Evolutionary conservation across 1,284 basidiomycete species (phyloP).

Genomic region (Boletellus sp.): DNA sequence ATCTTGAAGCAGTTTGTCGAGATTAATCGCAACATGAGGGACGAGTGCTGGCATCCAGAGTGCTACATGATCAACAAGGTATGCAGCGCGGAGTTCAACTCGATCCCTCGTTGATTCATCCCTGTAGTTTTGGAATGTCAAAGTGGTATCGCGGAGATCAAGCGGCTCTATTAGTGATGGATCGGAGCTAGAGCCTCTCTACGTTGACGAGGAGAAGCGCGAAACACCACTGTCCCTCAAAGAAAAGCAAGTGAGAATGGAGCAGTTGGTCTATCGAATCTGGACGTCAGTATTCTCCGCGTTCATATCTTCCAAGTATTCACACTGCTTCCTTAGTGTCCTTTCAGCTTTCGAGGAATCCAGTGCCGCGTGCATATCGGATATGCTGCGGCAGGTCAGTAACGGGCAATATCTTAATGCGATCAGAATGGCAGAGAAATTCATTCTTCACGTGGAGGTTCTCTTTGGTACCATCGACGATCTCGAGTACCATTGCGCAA

Average conservation of each 20-base stretch:
- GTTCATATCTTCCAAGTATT: slow-evolving; percentile 5
- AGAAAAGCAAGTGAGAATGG: slow-evolving; percentile 92
- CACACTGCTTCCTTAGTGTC: slow-evolving; percentile 49
- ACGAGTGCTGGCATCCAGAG: slow-evolving; percentile 99
- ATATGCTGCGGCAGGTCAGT: slow-evolving; percentile 97
- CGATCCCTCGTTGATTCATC: slow-evolving; percentile 14
- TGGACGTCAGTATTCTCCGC: slow-evolving; percentile 71
- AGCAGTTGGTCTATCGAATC: slow-evolving; percentile 96
- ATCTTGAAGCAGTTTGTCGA: slow-evolving; percentile 99
- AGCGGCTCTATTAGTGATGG: slow-evolving; percentile 57
- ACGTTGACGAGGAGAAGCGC: slow-evolving; percentile 70
- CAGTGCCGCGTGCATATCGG: slow-evolving; percentile 97
- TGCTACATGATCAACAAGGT: slow-evolving; percentile 99
- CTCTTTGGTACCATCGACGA: slow-evolving; percentile 97
- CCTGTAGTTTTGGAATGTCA: slow-evolving; percentile 95
- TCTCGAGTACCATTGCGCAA: slow-evolving; percentile 86
- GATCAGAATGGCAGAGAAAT: slow-evolving; percentile 97
- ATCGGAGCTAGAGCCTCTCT: slow-evolving; percentile 49
- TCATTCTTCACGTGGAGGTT: slow-evolving; percentile 97
- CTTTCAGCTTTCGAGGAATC: slow-evolving; percentile 98
- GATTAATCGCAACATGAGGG: slow-evolving; percentile 95
- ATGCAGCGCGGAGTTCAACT: slow-evolving; percentile 16
- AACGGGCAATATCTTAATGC: slow-evolving; percentile 95
- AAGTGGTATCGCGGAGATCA: slow-evolving; percentile 79
- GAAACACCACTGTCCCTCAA: slow-evolving; percentile 85